A percentile compares a stretch with the other conserved stretches of the same genome.
These are phyloP conservation scores for Mycosarcoma mackinlayi DNA, from an alignment of 1,284 basidiomycete genomes.

Conservation along the genomic window DNA sequence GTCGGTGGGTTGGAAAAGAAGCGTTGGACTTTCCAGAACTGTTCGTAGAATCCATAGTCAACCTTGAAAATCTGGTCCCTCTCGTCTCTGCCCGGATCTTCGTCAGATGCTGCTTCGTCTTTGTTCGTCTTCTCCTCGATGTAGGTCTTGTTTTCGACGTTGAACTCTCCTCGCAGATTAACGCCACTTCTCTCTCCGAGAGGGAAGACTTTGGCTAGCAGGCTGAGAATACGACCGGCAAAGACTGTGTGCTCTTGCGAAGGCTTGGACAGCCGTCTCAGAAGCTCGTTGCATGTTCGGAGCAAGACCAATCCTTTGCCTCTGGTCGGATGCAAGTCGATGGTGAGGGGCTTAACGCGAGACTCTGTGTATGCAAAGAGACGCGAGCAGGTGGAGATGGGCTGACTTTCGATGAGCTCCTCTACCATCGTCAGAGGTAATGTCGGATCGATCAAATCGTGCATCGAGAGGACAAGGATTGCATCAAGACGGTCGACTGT, in stretches of 20 bases:
- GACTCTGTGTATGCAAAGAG: constrained; percentile 57
- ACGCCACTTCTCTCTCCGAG: constrained; percentile 88
- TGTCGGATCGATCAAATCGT: constrained; percentile 46
- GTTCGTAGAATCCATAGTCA: constrained; percentile 51
- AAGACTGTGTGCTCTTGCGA: constrained; percentile 81
- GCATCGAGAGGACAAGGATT: constrained; percentile 41
- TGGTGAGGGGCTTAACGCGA: constrained; percentile 50
- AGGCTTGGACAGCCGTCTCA: constrained; percentile 84
- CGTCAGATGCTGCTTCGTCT: constrained; percentile 12
- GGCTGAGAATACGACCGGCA: constrained; percentile 86
- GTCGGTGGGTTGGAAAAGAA: constrained; percentile 60
- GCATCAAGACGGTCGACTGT: constrained; percentile 50
- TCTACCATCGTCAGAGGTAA: constrained; percentile 52
- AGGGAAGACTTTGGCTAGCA: constrained; percentile 85
- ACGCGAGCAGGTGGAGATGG: constrained; percentile 49
- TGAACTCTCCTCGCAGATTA: constrained; percentile 81
- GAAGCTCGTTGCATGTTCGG: constrained; percentile 84
- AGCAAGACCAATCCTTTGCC: constrained; percentile 86
- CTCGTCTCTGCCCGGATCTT: constrained; percentile 26
- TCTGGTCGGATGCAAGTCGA: constrained; percentile 79
- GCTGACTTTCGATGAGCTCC: constrained; percentile 54
- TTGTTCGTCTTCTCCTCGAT: constrained; percentile 42
- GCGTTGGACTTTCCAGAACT: constrained; percentile 62
- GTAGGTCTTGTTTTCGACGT: constrained; percentile 74
- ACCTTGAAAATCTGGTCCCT: constrained; percentile 47